Evolutionary conservation across 306 rosid genomes (phyloP), one percentile per base, ranked within the genome.

Genomic region (Ammopiptanthus mongolicus): DNA sequence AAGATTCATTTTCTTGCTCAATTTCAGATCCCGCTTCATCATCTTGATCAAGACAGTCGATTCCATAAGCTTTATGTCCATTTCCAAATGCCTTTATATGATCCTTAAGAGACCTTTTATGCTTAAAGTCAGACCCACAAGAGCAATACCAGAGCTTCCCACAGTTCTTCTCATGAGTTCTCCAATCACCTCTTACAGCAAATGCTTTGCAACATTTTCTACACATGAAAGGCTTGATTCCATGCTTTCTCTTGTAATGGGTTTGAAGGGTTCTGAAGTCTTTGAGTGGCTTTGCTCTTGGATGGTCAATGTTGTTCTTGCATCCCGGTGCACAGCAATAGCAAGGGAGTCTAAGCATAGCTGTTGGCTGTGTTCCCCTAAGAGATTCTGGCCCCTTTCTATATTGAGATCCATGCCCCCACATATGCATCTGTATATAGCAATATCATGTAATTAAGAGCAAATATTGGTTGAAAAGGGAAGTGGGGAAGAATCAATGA

Each of bases 341-440:
- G 78, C 98, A 93, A 2, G 98, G 98, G 0, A 93, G 92, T 83
- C 97, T 85, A n/a, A 93, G 87, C 98, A 93, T 93, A 0, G 96
- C 98, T 55, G 97, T 91, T 52, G 98, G 98, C 36, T 93, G 98
- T 5, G 93, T 91, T 78, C 97, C 98, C 19, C 98, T 82, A 4
- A 93, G 87, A 18, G 98, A 93, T 17, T 93, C 96, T 17, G 97
- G 96, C 4, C 98, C 98, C 65, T 89, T 93, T 73, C 98, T 89
- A 59, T 91, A 93, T 57, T 93, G 93, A 31, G 96, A 89, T 86
- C 98, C 98, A 88, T 93, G 98, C 61, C 98, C 98, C 98, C 98
- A 93, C 98, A 93, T 93, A 57, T 93, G 98, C 98, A 91, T 91
- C 97, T 91, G 61, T 36, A n/a, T n/a, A n/a, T n/a, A 56, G 0